Base-by-base conservation (phyloP, 805 yeast species). In the Candida maesae region DNA sequence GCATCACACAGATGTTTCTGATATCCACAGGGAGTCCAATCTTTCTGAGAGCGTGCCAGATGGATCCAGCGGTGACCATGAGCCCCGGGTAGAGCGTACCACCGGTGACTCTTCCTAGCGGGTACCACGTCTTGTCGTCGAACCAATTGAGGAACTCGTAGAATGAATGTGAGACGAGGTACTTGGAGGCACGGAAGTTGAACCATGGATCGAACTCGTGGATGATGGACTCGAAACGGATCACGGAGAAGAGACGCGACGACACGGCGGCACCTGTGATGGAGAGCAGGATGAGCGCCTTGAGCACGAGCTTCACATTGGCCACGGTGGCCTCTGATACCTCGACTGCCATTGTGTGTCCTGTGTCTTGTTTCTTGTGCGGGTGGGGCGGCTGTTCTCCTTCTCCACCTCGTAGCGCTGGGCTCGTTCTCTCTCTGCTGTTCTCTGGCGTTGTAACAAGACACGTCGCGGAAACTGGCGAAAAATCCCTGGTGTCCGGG, bases 41-140 rank as follows among this genome's bases (percentile, higher is more conserved):
- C 34, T 79, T 63, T 42, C 74, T 70, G 47, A 93, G 70, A 5
- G 78, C 55, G 53, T 80, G 85, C 82, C 91, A 90, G 43, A 95
- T 81, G 17, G 86, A 74, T 17, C 95, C 95, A n/a, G 95, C 81
- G 4, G 99, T 88, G 19, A 95, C 96, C 99, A 93, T 93, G 51
- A 95, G 70, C 7, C 99, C 99, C 4, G 99, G 99, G 59, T 95
- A 93, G 47, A 93, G 66, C 2, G 99, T 95, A 44, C 99, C 99
- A 53, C 99, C 99, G 11, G 99, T 93, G 58, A 93, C 99, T 68
- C 99, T 78, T 16, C 99, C 99, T 52, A 93, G 73, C 15, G 99
- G 99, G 64, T 93, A 93, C 99, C 99, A 93, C 15, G 99, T 91
- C 60, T 96, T 79, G 63, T 91, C 97, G 63, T 93, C 99, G 58